phyloP scores from a whole-genome alignment of 768 basidiomycete genomes.

The Mycena latifolia region DNA sequence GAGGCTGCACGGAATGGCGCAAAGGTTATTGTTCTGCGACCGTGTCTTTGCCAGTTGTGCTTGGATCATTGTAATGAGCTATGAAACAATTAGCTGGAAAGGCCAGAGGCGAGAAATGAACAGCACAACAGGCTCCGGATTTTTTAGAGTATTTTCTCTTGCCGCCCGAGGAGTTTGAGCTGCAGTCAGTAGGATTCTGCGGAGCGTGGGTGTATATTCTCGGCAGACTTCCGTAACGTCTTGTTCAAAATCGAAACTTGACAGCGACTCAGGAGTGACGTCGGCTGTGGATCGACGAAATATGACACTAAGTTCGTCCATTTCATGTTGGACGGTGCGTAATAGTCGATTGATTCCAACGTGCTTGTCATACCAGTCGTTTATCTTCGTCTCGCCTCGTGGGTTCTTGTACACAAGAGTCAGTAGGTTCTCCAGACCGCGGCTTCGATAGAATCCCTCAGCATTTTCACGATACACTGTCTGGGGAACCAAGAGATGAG shows the following conservation, averaged over 20 bases:
- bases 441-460: conserved; percentile 9
- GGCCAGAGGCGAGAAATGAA: not conserved
- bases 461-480: not conserved
- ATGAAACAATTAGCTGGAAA: too few relatives aligned
- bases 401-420: not conserved
- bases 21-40: conserved; percentile 16
- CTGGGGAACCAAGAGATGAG: not conserved
- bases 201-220: not conserved
- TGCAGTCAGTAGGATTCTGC: not conserved
- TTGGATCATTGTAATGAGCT: conserved; percentile 19
- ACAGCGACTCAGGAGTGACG: not conserved
- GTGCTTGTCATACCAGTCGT: not conserved
- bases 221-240: conserved; percentile 4
- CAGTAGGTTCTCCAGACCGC: not conserved
- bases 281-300: not conserved
- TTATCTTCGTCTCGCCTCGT: not conserved
- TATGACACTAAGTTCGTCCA: not conserved
- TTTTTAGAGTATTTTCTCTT: not conserved
- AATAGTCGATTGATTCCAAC: not conserved
- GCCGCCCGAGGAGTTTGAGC: not conserved
- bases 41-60: conserved; percentile 8
- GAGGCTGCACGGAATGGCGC: conserved; percentile 12
- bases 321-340: not conserved
- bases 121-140: not conserved
- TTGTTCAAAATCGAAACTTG: not conserved